Evolutionary conservation across 2,329 filamentous ascomycete genomes (phyloP).

Genomic region (Alternaria sp.): DNA sequence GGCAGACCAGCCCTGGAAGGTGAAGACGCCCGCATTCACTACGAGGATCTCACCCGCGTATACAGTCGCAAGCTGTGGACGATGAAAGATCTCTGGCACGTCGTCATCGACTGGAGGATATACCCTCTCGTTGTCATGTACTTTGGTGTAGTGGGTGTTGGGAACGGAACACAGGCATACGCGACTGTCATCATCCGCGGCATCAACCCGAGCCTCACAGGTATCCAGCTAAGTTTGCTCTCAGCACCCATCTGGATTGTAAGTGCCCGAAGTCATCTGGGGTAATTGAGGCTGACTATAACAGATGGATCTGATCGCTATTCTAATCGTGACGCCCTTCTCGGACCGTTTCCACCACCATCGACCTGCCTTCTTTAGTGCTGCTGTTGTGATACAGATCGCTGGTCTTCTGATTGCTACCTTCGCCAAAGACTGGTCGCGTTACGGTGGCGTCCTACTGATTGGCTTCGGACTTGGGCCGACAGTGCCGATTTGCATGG

Average conservation of each 20-base stretch:
- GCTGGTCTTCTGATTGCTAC: conserved; percentile 79
- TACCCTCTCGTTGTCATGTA: conserved; percentile 92
- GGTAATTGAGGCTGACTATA: conserved; percentile 9
- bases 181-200: conserved; percentile 83
- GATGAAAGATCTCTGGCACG: conserved; percentile 69
- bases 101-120: conserved; percentile 83
- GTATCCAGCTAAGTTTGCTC: conserved; percentile 78
- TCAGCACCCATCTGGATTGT: conserved; percentile 93
- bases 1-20: conserved; percentile 75
- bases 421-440: conserved; percentile 80
- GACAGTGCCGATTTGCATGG: conserved; percentile 92
- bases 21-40: conserved; percentile 81
- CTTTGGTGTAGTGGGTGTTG: conserved; percentile 91
- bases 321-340: conserved; percentile 82
- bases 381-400: conserved; percentile 79
- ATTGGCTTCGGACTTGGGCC: conserved; percentile 90
- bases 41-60: conserved; percentile 79
- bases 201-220: conserved; percentile 75
- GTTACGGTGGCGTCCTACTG: conserved; percentile 87
- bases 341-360: conserved; percentile 85
- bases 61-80: conserved; percentile 79
- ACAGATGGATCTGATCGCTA: conserved; percentile 85
- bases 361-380: conserved; percentile 81
- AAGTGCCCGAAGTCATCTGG: conserved; percentile 45
- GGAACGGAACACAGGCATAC: conserved; percentile 88